Base-by-base conservation (phyloP, 1,284 basidiomycete species). In the Cystobasidium pallidum region DNA sequence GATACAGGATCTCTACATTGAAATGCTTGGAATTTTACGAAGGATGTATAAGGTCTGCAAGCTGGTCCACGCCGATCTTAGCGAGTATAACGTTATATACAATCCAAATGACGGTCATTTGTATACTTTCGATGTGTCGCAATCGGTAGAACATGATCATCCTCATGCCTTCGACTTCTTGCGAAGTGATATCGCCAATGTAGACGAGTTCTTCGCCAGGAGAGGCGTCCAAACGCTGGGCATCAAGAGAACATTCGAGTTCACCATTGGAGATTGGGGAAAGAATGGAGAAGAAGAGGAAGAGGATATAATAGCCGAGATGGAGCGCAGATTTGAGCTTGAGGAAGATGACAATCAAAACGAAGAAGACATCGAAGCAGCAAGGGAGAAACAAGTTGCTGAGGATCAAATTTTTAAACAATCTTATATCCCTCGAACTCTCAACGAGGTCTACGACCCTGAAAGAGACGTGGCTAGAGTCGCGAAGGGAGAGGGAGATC, bases 91-190 rank as follows among this genome's bases (percentile, higher is more conserved):
- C 80, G 89, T 99, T 75, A 85, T 99, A 78, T 94, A 87, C 82
- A 85, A 83, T 81, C 2, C 72, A 10, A 34, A 87, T 78, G 75
- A 83, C 15, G 78, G 76, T 1, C 91, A 94, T 79, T 85, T 97
- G 17, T 94, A 87, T 83, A 91, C 99, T 79, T 99, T 99, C 82
- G 96, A 99, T 80, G 96, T 99, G 73, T 96, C 93, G 2, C 96
- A 99, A 82, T 94, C 91, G 67, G 95, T 99, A 51, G 96, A 99
- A 79, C 94, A 98, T 79, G 95, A 99, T 81, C 96, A 99, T 79
- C 95, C 95, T 0, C 86, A 89, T 45, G 92, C 94, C 0, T 96
- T 93, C 79, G 95, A 99, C 81, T 99, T 99, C 81, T 84, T 99
- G 57, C 89, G 95, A 34, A 88, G 86, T 49, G 96, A 99, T 81